Conservation (phyloP, 768 basidiomycete genomes). For the Phlebiopsis flavidoalba region DNA sequence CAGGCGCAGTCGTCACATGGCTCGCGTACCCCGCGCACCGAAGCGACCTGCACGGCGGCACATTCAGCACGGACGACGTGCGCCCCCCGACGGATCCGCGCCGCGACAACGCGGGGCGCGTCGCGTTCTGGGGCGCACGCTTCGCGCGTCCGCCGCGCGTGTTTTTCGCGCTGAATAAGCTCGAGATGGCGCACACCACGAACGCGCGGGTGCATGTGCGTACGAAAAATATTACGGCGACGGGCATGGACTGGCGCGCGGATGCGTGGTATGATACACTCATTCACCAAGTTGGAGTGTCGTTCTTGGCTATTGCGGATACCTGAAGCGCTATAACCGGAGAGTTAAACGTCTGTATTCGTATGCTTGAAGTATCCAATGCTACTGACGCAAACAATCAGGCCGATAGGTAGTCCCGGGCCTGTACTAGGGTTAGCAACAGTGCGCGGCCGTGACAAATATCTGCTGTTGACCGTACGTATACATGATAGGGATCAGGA, state of each 20-base stretch:
- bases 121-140: not conserved
- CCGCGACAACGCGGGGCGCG: not conserved
- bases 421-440: not conserved
- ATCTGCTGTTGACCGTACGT: not conserved
- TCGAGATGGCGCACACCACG: not conserved
- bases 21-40: slow-evolving; percentile 1
- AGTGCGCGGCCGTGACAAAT: not conserved
- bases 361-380: not conserved
- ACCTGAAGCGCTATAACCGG: not conserved
- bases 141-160: not conserved
- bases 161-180: not conserved
- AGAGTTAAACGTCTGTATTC: not conserved
- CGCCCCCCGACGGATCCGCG: not conserved
- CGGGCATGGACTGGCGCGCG: slow-evolving; percentile 2
- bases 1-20: not conserved
- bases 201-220: not conserved
- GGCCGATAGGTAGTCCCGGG: not conserved
- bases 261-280: slow-evolving; percentile 3
- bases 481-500: not conserved
- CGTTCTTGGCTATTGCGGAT: not conserved
- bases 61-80: not conserved
- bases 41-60: not conserved
- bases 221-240: not conserved
- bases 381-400: not conserved
- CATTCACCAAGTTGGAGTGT: not conserved